These are phyloP conservation scores for Chlorella sp. DNA, from an alignment of 139 green algal species.

Conservation along the genomic window DNA sequence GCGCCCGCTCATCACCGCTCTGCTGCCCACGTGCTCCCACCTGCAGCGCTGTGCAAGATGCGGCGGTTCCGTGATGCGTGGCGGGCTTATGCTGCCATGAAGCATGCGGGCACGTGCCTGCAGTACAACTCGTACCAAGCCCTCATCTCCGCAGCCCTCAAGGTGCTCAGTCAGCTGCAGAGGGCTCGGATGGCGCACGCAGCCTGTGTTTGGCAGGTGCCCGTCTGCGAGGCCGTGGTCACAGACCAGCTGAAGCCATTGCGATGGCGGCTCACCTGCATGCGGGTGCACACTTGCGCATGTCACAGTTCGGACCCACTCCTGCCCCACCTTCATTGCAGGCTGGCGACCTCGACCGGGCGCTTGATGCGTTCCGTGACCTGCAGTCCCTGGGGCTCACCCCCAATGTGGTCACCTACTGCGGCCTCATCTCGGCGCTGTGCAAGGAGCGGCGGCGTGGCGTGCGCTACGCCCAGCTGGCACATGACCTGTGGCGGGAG, in stretches of 20 bases:
- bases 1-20: neutral
- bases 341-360: slow-evolving; percentile 40
- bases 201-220: no score
- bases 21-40: no score
- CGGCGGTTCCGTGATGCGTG: slow-evolving; percentile 25
- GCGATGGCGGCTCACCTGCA: no score
- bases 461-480: slow-evolving; percentile 41
- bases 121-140: slow-evolving; percentile 54
- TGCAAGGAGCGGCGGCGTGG: slow-evolving; percentile 51
- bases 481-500: slow-evolving; percentile 67
- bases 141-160: slow-evolving; percentile 42
- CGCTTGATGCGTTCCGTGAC: slow-evolving; percentile 52
- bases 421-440: slow-evolving; percentile 60
- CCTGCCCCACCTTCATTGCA: neutral
- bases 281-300: no score
- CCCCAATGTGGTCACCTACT: slow-evolving; percentile 62
- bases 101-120: neutral
- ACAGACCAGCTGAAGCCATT: no score
- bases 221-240: no score
- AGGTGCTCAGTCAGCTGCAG: slow-evolving; percentile 5
- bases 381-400: slow-evolving; percentile 38
- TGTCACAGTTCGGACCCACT: no score
- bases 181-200: no score
- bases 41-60: slow-evolving; percentile 15
- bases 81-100: slow-evolving; percentile 16